Evolutionary conservation across 768 basidiomycete species (phyloP).

Genomic region (Mycena rosella): DNA sequence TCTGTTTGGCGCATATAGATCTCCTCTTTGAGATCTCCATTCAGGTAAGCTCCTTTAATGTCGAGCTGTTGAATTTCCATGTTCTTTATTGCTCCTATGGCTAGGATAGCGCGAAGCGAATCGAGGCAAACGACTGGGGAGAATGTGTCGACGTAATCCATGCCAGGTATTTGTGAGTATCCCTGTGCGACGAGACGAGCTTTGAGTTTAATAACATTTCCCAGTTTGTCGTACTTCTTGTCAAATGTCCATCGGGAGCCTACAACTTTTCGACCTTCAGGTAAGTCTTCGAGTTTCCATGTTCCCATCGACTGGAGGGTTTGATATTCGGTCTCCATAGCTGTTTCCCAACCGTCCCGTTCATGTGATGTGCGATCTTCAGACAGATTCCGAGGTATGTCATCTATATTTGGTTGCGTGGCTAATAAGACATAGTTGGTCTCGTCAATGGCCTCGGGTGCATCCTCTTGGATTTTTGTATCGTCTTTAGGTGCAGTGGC

Average conservation of each 20-base stretch:
- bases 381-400: neutral
- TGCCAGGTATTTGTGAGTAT: conserved; percentile 4
- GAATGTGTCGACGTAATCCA: conserved; percentile 8
- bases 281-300: conserved; percentile 12
- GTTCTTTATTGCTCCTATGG: conserved; percentile 5
- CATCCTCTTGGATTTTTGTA: neutral
- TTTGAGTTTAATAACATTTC: conserved; percentile 10
- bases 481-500: neutral
- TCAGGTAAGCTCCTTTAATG: neutral
- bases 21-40: neutral
- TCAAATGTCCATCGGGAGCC: conserved; percentile 10
- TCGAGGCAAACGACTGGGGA: conserved; percentile 5
- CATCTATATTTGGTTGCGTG: neutral
- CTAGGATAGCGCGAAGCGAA: neutral
- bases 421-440: conserved; percentile 9
- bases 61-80: conserved; percentile 15
- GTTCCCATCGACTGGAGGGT: conserved; percentile 1
- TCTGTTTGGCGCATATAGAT: conserved; percentile 7
- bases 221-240: conserved; percentile 9
- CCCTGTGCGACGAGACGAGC: neutral
- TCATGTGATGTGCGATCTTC: neutral
- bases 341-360: conserved; percentile 1
- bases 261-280: conserved; percentile 6
- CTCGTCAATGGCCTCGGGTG: conserved; percentile 5
- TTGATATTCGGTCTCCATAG: conserved; percentile 5